Evolutionary conservation across 208 protist genomes (phyloP).

Genomic region (Herpetomonas tarakana): DNA sequence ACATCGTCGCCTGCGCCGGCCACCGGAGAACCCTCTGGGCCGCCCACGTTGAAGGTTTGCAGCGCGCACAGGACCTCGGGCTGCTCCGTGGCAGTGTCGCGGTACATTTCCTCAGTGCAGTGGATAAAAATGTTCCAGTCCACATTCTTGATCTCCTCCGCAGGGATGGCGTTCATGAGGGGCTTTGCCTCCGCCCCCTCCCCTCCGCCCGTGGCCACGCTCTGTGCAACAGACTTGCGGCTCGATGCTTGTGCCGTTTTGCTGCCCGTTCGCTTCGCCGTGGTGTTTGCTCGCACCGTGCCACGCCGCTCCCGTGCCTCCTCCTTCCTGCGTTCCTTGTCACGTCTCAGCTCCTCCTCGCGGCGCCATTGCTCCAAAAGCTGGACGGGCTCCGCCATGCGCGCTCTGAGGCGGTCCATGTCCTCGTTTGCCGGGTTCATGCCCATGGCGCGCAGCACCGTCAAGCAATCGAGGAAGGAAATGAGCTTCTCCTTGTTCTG

Average conservation of each 20-base stretch:
- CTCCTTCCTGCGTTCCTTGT: conserved; percentile 77
- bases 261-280: conserved; percentile 9
- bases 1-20: neutral
- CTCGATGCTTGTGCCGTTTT: conserved; percentile 1
- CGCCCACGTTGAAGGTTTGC: conserved; percentile 7
- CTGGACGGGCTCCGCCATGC: conserved; percentile 74
- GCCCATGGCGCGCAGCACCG: conserved; percentile 85
- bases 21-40: neutral
- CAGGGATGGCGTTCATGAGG: conserved; percentile 56
- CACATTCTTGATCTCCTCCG: conserved; percentile 92
- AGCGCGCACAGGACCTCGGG: conserved; percentile 55
- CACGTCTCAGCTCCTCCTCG: conserved; percentile 73
- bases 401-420: conserved; percentile 73
- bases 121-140: conserved; percentile 93
- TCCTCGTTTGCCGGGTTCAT: conserved; percentile 87
- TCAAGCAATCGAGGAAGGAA: conserved; percentile 88
- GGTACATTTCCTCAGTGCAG: conserved; percentile 80
- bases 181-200: conserved; percentile 18
- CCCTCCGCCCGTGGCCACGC: conserved; percentile 30
- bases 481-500: conserved; percentile 89
- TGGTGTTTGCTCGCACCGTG: conserved; percentile 11
- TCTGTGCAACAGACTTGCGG: conserved; percentile 41
- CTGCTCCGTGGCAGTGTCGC: conserved; percentile 69
- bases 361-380: conserved; percentile 83
- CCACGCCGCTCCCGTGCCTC: conserved; percentile 59